phyloP scores from a whole-genome alignment of 2,329 filamentous ascomycete genomes.

The Sclerotinia trifoliorum region DNA sequence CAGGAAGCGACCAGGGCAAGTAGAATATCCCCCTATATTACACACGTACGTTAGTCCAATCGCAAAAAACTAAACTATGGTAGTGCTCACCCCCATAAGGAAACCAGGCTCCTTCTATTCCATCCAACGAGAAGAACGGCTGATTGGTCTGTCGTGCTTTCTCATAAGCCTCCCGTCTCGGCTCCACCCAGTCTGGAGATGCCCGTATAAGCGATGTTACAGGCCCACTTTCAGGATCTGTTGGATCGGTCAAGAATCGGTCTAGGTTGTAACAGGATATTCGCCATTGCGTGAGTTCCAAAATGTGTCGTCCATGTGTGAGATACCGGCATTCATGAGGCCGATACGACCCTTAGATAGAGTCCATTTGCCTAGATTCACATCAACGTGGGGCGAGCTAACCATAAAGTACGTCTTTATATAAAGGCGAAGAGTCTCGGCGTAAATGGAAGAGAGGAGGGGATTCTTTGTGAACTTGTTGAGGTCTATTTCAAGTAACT shows the following conservation, averaged over 20 bases:
- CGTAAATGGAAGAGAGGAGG: slow-evolving; percentile 6
- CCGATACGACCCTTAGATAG: not conserved
- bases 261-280: not conserved
- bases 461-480: no score
- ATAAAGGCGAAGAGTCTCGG: slow-evolving; percentile 6
- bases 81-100: no score
- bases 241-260: not conserved
- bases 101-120: not conserved
- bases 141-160: not conserved
- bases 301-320: not conserved
- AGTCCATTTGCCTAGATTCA: not conserved
- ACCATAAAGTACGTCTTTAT: not conserved
- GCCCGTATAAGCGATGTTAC: not conserved
- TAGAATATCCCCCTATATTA: not conserved
- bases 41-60: no score
- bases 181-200: not conserved
- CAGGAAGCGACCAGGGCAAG: slow-evolving; percentile 6
- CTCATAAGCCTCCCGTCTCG: no score
- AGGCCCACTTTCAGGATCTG: not conserved
- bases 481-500: no score
- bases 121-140: not conserved
- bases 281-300: not conserved
- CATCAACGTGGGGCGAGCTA: slow-evolving; percentile 1
- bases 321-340: not conserved
- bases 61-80: no score